A percentile compares a stretch with the other conserved stretches of the same genome.
These are phyloP conservation scores for Neurospora sp. DNA, from an alignment of 495 filamentous ascomycete species.

Conservation along the genomic window DNA sequence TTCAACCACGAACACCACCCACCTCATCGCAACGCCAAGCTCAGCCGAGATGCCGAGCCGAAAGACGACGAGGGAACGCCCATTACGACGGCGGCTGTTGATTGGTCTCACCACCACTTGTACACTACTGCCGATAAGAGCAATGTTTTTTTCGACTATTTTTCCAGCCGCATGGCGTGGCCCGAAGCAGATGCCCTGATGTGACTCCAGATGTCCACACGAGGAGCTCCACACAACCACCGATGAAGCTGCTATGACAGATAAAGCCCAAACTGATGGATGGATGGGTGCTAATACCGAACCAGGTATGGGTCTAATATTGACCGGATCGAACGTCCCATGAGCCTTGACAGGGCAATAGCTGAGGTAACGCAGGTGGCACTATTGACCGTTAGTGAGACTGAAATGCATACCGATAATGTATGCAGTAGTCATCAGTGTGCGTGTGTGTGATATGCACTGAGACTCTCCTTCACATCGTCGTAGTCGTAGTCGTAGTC, in stretches of 20 bases:
- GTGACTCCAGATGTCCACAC: neutral
- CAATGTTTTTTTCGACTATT: neutral
- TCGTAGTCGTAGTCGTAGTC: neutral
- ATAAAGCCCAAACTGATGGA: neutral
- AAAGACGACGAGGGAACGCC: neutral
- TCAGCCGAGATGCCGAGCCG: neutral
- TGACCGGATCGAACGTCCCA: neutral
- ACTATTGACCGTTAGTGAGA: neutral
- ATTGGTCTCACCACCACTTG: neutral
- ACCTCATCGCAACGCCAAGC: neutral
- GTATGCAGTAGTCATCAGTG: neutral
- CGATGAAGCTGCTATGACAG: neutral
- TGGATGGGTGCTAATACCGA: neutral
- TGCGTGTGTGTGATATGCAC: neutral
- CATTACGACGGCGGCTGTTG: neutral
- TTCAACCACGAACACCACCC: neutral
- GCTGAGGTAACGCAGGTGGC: neutral
- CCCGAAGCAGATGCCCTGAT: neutral
- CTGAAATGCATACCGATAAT: neutral
- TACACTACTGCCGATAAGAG: neutral
- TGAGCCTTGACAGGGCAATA: neutral
- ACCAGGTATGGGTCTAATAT: no score
- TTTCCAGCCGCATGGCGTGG: neutral
- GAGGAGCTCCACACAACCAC: neutral
- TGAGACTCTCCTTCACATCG: neutral